A percentile compares a stretch with the other conserved stretches of the same genome.
These are phyloP conservation scores for Aspergillus calidoustus DNA, from an alignment of 2,329 filamentous ascomycete genomes.

Conservation along the genomic window DNA sequence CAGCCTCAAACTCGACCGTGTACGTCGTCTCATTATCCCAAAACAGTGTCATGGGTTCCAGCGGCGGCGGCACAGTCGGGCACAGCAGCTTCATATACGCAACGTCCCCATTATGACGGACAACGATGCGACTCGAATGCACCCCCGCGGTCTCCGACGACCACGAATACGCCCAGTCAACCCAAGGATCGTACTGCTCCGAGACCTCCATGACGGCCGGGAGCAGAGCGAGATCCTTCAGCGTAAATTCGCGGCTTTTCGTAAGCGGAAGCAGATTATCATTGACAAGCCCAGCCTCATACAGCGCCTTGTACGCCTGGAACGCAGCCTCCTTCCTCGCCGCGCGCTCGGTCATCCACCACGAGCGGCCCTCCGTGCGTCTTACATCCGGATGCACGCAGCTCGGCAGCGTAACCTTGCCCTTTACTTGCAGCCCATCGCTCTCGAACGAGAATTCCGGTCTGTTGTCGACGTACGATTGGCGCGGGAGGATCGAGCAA, in stretches of 20 bases:
- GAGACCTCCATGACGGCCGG: conserved; percentile 30
- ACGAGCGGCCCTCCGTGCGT: conserved; percentile 52
- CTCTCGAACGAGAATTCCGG: conserved; percentile 64
- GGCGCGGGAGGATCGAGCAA: conserved; percentile 65
- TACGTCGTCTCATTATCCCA: conserved; percentile 34
- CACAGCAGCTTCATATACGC: conserved; percentile 28
- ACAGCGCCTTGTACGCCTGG: conserved; percentile 73
- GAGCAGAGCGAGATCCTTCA: conserved; percentile 18
- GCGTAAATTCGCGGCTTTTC: conserved; percentile 34
- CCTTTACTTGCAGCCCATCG: conserved; percentile 38
- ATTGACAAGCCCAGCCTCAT: conserved; percentile 73
- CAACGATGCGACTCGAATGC: conserved; percentile 29
- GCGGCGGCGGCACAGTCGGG: conserved; percentile 23
- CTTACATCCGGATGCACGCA: conserved; percentile 69
- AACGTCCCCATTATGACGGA: conserved; percentile 25
- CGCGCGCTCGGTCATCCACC: conserved; percentile 73
- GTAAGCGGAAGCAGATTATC: conserved; percentile 72
- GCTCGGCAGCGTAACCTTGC: conserved; percentile 71
- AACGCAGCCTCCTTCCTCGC: conserved; percentile 84
- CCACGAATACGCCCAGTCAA: conserved; percentile 35
- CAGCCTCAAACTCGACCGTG: conserved; percentile 24
- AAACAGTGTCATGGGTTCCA: conserved; percentile 32
- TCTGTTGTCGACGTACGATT: conserved; percentile 63
- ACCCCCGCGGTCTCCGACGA: conserved; percentile 20
- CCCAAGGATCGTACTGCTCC: conserved; percentile 38